phyloP scores from a whole-genome alignment of 352 stramenopile species.

The Globisporangium viniferum region DNA sequence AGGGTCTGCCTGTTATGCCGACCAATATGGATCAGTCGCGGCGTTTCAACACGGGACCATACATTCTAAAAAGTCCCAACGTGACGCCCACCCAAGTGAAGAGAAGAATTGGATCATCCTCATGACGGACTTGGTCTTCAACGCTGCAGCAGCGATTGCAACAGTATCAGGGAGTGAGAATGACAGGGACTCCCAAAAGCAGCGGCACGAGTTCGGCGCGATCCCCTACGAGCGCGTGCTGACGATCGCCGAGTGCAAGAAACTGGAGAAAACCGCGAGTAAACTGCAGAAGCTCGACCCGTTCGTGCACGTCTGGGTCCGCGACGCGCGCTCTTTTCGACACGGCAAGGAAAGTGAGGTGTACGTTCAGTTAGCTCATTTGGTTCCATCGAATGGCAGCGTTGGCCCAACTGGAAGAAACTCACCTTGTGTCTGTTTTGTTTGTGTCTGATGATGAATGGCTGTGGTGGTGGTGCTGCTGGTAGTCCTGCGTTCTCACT shows the following conservation, averaged over 20 bases:
- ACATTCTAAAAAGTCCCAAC: background rate
- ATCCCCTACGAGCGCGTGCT: slow-evolving; percentile 46
- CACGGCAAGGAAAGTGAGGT: slow-evolving; percentile 44
- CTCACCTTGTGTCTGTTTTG: too few species aligned
- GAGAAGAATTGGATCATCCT: background rate
- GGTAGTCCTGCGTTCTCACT: slow-evolving; percentile 36
- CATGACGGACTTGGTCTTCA: slow-evolving; percentile 15
- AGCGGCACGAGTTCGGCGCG: slow-evolving; percentile 12
- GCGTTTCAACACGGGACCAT: background rate
- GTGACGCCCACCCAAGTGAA: background rate
- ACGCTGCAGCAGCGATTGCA: background rate
- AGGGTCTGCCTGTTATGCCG: background rate
- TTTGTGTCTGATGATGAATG: too few species aligned
- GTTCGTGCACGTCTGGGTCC: slow-evolving; percentile 58
- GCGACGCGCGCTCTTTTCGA: slow-evolving; percentile 45
- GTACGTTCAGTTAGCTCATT: too few species aligned
- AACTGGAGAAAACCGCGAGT: slow-evolving; percentile 25
- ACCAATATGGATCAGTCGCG: background rate
- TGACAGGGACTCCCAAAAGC: background rate
- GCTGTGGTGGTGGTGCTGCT: background rate
- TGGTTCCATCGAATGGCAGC: too few species aligned
- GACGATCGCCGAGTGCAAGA: slow-evolving; percentile 32
- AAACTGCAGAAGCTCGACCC: slow-evolving; percentile 30
- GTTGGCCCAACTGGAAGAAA: too few species aligned
- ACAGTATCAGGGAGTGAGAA: background rate